Conservation (phyloP, 2,329 filamentous ascomycete genomes). For the Aspergillus proliferans region DNA sequence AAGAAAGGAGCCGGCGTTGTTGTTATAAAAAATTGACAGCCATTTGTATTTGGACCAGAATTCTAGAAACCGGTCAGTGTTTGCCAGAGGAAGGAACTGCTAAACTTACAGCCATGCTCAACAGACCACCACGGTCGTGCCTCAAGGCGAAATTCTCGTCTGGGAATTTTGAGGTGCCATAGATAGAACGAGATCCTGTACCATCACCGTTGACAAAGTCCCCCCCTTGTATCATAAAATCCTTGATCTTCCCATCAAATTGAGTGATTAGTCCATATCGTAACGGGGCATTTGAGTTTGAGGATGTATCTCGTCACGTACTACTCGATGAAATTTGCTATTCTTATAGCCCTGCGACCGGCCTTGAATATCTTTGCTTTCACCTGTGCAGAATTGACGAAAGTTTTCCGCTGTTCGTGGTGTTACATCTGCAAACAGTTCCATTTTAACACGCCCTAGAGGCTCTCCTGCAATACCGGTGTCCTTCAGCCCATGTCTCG, state of each 20-base stretch:
- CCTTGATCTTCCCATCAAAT: slow-evolving; percentile 61
- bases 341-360: slow-evolving; percentile 90
- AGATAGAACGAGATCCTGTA: slow-evolving; percentile 81
- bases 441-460: slow-evolving; percentile 79
- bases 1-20: slow-evolving; percentile 80
- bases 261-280: background rate
- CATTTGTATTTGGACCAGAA: slow-evolving; percentile 85
- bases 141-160: slow-evolving; percentile 84
- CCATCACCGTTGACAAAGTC: slow-evolving; percentile 94
- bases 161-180: slow-evolving; percentile 73
- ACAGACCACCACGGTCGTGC: slow-evolving; percentile 71
- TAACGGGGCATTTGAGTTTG: background rate
- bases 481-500: background rate
- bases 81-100: background rate
- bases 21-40: slow-evolving; percentile 96
- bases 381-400: slow-evolving; percentile 91
- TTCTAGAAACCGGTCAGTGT: slow-evolving; percentile 52
- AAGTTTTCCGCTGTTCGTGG: slow-evolving; percentile 95
- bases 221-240: slow-evolving; percentile 96
- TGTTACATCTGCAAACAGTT: slow-evolving; percentile 78
- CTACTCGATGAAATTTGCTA: slow-evolving; percentile 87
- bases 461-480: slow-evolving; percentile 59
- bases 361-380: slow-evolving; percentile 71
- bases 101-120: slow-evolving; percentile 81
- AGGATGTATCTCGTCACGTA: slow-evolving; percentile 41